Evolutionary conservation across 768 basidiomycete genomes (phyloP).

Genomic region (Boletellus ananas): DNA sequence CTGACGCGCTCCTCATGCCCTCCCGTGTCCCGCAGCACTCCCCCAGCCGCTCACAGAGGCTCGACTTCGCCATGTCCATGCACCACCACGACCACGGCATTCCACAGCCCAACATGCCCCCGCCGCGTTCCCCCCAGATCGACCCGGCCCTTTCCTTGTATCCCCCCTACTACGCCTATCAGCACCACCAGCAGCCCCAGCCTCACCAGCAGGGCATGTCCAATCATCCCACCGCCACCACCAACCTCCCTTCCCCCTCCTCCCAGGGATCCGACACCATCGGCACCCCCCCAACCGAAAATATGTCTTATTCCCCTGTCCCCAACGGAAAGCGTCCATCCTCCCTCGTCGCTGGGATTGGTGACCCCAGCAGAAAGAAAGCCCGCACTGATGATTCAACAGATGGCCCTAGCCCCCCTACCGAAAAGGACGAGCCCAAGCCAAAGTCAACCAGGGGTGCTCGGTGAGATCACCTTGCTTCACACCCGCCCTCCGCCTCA

Average conservation of each 20-base stretch:
- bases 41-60: conserved; percentile 28
- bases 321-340: conserved; percentile 66
- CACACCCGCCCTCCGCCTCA: conserved; percentile 5
- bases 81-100: conserved; percentile 43
- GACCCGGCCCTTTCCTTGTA: conserved; percentile 71
- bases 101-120: conserved; percentile 37
- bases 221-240: conserved; percentile 53
- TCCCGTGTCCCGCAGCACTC: conserved; percentile 22
- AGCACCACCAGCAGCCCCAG: conserved; percentile 42
- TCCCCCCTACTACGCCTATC: conserved; percentile 57
- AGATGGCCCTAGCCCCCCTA: conserved; percentile 47
- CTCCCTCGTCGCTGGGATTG: conserved; percentile 37
- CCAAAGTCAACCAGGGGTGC: conserved; percentile 87
- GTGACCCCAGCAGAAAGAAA: conserved; percentile 52
- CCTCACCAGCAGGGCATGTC: conserved; percentile 47
- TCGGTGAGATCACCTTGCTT: conserved; percentile 45
- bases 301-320: conserved; percentile 49
- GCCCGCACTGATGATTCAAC: conserved; percentile 52
- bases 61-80: conserved; percentile 41
- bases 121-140: conserved; percentile 59
- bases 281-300: conserved; percentile 69
- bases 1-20: conserved; percentile 17
- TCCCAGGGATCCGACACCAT: conserved; percentile 76
- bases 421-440: conserved; percentile 65
- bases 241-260: conserved; percentile 71